Evolutionary conservation across 352 stramenopile genomes (phyloP), one percentile per base, ranked within the genome.

Genomic region (Phytophthora nicotianae): DNA sequence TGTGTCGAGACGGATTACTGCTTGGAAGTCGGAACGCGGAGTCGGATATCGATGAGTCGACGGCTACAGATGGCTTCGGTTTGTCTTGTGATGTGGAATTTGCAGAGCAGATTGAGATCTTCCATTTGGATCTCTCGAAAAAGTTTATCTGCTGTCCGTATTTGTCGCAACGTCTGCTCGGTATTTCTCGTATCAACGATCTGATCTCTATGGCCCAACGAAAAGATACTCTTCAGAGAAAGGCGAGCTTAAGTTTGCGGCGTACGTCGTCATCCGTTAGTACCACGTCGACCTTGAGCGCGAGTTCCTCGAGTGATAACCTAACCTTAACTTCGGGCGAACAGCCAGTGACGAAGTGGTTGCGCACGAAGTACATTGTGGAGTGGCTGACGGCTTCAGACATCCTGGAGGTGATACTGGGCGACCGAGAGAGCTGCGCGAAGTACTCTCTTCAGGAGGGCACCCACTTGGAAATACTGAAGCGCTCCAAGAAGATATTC

Each of bases 121-220:
- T 94, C 32, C 80, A 92, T 62, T 75, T 96, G 58, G 81, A 95
- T 50, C 41, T 95, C n/a, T 84, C 86, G 11, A 93, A 94, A 56
- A 91, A 90, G 66, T 89, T 88, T 55, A 84, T 96, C 27, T 95
- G 88, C 57, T 96, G 88, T 43, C 88, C 86, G 16, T 95, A 88
- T 50, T 71, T 96, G 33, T 74, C 74, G 0, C 86, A 94, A 56
- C 76, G 87, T 17, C 65, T 96, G 9, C 65, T 88, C 2, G 86
- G 88, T 16, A 75, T 96, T 40, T 75, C 78, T 16, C 83, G 86
- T 4, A 63, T 95, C 47, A 89, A 83, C 20, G 78, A 95, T 45
- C 73, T 93, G 47, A 92, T 93, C 27, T 62, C 58, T n/a, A 92
- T 91, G 81, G 79, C 81, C 8, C 78, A 93, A 27, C 72, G 81